Percentiles rank a stretch among this genome's conserved stretches.
Conservation (phyloP, 495 filamentous ascomycete species). For the Neurospora terricola region DNA sequence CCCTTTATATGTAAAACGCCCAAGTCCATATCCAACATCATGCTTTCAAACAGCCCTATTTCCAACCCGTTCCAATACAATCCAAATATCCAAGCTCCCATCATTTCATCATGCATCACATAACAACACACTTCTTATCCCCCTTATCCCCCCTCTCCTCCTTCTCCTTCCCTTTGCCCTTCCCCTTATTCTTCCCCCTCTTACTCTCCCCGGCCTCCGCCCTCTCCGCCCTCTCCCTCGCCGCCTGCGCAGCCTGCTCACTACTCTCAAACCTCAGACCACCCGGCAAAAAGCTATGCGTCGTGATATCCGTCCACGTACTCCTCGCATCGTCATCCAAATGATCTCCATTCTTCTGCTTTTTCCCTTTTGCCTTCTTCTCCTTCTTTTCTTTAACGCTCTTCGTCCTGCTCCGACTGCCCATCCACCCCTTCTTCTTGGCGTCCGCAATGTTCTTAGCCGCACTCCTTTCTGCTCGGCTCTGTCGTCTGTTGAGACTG, state of each 20-base stretch:
- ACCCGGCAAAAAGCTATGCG: conserved; percentile 10
- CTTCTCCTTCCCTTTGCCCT: background rate
- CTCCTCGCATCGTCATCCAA: conserved; percentile 24
- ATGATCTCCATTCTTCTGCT: conserved; percentile 20
- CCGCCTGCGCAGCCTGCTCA: background rate
- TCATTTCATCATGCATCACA: conserved; percentile 27
- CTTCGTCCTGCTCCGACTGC: conserved; percentile 28
- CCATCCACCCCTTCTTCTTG: conserved; percentile 43
- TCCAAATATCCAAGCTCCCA: background rate
- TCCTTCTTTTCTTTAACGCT: conserved; percentile 11
- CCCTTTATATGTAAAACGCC: background rate
- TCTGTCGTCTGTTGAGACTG: conserved; percentile 32
- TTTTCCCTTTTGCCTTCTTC: conserved; percentile 9
- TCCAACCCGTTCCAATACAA: background rate
- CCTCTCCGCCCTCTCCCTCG: background rate
- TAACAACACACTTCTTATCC: conserved; percentile 43
- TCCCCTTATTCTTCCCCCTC: background rate
- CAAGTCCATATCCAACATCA: background rate
- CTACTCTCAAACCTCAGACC: conserved; percentile 3
- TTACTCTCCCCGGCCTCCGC: background rate
- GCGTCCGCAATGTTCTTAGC: conserved; percentile 47
- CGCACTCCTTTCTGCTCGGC: conserved; percentile 43
- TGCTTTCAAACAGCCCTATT: too few relatives aligned
- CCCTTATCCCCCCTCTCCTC: conserved; percentile 15
- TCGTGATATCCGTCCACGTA: conserved; percentile 42